Evolutionary conservation across 106 monocot species (phyloP), one percentile per base, ranked within the genome.

Genomic region (Dendrobium catenatum): DNA sequence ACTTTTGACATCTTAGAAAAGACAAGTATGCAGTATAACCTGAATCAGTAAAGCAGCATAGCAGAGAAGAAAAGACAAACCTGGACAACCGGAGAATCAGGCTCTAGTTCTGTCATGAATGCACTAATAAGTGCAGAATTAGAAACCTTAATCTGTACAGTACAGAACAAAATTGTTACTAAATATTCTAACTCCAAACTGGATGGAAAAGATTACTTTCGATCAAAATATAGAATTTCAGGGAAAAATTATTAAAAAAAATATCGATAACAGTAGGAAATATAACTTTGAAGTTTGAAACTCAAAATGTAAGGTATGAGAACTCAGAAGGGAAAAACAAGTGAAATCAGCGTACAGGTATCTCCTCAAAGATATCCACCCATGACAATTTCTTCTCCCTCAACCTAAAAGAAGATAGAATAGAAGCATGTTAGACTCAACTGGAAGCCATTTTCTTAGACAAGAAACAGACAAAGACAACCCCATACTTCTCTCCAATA

Each of bases 281-380:
- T 75, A 42, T 9, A 42, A n/a, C 59, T 42, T 26, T 9, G 10
- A 82, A 27, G 16, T 42, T 26, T 9, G 10, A 82, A 27, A 24
- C 42, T 42, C 68, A 70, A 41, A 73, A 46, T 33, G 56, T 72
- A 3, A 55, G 47, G 67, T 44, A 41, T 40, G 26, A 70, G 33
- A 70, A 70, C 13, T 29, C 15, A 4, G 24, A 37, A 70, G 15
- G 16, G 24, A 70, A 1, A 5, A 70, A 41, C 37, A 19, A 20
- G 73, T 70, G 75, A 2, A 15, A 78, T 79, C 22, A 16, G 61
- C 86, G 55, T 88, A 95, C 95, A 66, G 93, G 95, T 82, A 95
- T 93, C 82, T 95, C 97, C 81, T 98, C 97, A 86, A 98, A 98
- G 78, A 98, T 93, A 89, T 98, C 94, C 19, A 94, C 97, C 97